These are phyloP conservation scores for Trypanosoma cruzi DNA, from an alignment of 208 protist genomes.

Conservation along the genomic window DNA sequence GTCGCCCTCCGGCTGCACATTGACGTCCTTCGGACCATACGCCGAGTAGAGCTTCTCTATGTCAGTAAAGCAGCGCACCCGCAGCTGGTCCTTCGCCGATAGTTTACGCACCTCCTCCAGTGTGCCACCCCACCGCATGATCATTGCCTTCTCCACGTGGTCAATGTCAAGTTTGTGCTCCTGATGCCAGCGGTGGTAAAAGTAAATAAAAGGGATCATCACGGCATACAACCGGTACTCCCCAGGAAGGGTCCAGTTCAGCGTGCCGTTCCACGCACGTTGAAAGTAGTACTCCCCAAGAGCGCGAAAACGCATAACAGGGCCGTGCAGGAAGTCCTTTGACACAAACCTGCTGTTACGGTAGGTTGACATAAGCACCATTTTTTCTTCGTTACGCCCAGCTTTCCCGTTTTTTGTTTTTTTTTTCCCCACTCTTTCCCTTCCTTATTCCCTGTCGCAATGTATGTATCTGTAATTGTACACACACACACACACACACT, in stretches of 20 bases:
- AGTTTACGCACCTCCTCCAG: slow-evolving; percentile 83
- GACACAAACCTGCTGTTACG: slow-evolving; percentile 70
- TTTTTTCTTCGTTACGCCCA: slow-evolving; percentile 21
- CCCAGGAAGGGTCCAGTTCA: slow-evolving; percentile 74
- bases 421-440: too few relatives aligned
- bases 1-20: slow-evolving; percentile 77
- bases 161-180: slow-evolving; percentile 80
- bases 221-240: slow-evolving; percentile 78
- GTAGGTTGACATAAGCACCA: slow-evolving; percentile 89
- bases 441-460: too few relatives aligned
- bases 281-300: slow-evolving; percentile 84
- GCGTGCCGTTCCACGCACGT: slow-evolving; percentile 75
- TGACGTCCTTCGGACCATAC: slow-evolving; percentile 83
- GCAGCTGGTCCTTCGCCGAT: slow-evolving; percentile 84
- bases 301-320: slow-evolving; percentile 71
- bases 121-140: slow-evolving; percentile 84
- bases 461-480: too few relatives aligned
- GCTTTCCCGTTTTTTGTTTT: too few relatives aligned
- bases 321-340: slow-evolving; percentile 61
- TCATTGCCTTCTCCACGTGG: slow-evolving; percentile 79
- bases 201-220: slow-evolving; percentile 78
- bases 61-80: slow-evolving; percentile 70
- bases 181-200: slow-evolving; percentile 86
- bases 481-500: too few relatives aligned
- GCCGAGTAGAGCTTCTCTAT: slow-evolving; percentile 87